Base-by-base conservation (phyloP, 345 rosid genomes). In the Euphorbia tirucalli region DNA sequence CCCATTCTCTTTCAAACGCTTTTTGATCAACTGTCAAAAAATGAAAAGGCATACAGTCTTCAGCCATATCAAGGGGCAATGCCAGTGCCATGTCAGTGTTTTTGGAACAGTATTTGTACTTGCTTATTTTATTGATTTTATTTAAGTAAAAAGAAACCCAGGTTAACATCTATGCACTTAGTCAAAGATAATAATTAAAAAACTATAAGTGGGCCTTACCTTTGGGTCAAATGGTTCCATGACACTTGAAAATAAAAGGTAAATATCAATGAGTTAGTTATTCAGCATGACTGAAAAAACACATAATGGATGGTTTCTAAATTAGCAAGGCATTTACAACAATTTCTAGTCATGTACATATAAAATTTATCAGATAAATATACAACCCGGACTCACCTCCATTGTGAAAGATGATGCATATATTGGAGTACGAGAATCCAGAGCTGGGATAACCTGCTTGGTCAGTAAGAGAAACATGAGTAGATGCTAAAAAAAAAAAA, bases 361-460 rank as follows among this genome's bases (percentile, higher is more conserved):
- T 35, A 32, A 25, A 27, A 62, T 11, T 31, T 64, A 27, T 28
- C 25, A 28, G 2, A 28, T 55, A 24, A 11, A 70, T 61, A 48
- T 39, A 56, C 31, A 71, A 5, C 28, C 39, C 58, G 30, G 48
- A 56, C 61, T 68, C 80, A 95, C 99, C 99, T 95, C 99, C 97
- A 89, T 92, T 66, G 99, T 95, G 71, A 95, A 95, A 75, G 99
- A 95, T 62, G 99, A 95, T 24, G 99, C 89, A 74, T 75, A 92
- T 81, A 95, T 90, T 11, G 99, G 97, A 39, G 97, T 92, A 68
- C 66, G 73, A 59, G 86, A 25, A 85, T 95, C 99, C 87, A 95
- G 70, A 32, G 97, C 97, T 4, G 99, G 97, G 77, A 95, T 85
- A 56, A 95, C 99, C 99, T 92, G 93, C 68, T 73, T 72, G 76